Evolutionary conservation across 331 rosid species (phyloP).

Genomic region (Acacia concinna): DNA sequence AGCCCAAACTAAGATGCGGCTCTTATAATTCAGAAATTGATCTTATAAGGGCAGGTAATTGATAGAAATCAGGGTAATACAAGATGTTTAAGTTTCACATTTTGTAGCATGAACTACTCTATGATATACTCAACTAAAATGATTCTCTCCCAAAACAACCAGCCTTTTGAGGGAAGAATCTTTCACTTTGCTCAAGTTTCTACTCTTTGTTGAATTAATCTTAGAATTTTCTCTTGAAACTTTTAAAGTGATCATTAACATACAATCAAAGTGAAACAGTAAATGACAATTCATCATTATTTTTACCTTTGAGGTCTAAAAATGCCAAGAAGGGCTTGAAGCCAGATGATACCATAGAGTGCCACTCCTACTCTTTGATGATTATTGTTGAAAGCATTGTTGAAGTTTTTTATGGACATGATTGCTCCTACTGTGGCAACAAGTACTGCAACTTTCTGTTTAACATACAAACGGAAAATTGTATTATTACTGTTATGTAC

Average conservation of each 20-base stretch:
- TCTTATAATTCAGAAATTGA: background rate
- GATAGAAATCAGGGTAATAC: background rate
- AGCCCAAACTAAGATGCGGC: background rate
- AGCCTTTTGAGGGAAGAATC: background rate
- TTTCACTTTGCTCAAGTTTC: background rate
- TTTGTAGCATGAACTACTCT: background rate
- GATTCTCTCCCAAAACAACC: background rate
- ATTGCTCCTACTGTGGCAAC: slow-evolving; percentile 85
- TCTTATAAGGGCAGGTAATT: background rate
- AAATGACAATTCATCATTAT: background rate
- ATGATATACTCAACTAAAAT: background rate
- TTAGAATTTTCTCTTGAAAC: no score
- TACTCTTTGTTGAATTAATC: background rate
- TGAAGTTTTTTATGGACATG: slow-evolving; percentile 88
- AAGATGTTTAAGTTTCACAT: background rate
- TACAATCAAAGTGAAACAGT: background rate
- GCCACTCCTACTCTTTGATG: slow-evolving; percentile 92
- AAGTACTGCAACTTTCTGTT: slow-evolving; percentile 67
- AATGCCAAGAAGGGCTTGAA: slow-evolving; percentile 67
- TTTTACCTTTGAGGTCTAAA: slow-evolving; percentile 71
- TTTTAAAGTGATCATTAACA: background rate
- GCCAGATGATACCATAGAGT: slow-evolving; percentile 80
- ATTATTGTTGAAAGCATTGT: slow-evolving; percentile 79
- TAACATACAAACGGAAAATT: background rate
- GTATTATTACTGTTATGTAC: background rate